Evolutionary conservation across 768 basidiomycete genomes (phyloP), one percentile per base, ranked within the genome.

Genomic region (Podaxis carcinomalis): DNA sequence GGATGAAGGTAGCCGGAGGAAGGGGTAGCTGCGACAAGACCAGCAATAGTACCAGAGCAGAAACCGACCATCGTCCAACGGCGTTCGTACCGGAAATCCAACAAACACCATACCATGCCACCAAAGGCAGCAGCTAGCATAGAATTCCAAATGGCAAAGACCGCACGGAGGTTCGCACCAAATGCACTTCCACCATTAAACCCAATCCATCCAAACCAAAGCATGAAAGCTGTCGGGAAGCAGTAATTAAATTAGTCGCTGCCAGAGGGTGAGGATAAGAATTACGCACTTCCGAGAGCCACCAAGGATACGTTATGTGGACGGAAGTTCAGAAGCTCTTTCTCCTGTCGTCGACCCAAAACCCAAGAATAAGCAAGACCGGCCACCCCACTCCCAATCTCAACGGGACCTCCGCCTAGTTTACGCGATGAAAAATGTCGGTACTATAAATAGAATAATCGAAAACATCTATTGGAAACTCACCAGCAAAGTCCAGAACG

Each of bases 131-230:
- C 89, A 19, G 87, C 84, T 13, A 94, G 75, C 88, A 93, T 94
- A 42, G 92, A 89, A 73, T 95, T 95, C 86, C 93, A 90, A 58
- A 89, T 82, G 16, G 93, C 92, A 70, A 88, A 84, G 60, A 93
- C 80, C 2, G 92, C 93, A 53, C 93, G 87, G 42, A 95, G 78
- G 74, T 95, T 95, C 37, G 92, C 92, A 28, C 90, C 90, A 66
- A 92, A 91, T 2, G 92, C 90, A 59, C 88, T 90, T 25, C 93
- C 93, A 51, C 90, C 93, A 74, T 95, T 95, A 80, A 94, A 93
- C n/a, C 89, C 91, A 59, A 88, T 74, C 86, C 87, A 92, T 47
- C 92, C 92, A 69, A 95, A 89, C 90, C 89, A 93, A 57, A 93
- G 85, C 64, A 94, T 82, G 66, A 87, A 89, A 7, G 90, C 78